A percentile compares a stretch with the other conserved stretches of the same genome.
phyloP scores from a whole-genome alignment of 371 early-diverging fungal genomes.

The Batrachochytrium dendrobatidis region DNA sequence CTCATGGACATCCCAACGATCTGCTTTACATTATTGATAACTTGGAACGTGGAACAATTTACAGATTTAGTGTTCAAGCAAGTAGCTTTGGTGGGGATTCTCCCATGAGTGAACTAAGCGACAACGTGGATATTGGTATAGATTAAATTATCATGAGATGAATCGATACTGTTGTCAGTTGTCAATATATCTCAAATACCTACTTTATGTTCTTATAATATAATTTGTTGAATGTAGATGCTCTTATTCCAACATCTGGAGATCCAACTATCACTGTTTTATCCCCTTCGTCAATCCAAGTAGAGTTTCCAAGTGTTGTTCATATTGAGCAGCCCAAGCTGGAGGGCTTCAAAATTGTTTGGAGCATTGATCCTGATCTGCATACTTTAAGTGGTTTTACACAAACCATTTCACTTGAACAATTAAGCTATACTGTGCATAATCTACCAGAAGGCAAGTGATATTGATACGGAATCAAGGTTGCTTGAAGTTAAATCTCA shows the following conservation, averaged over 20 bases:
- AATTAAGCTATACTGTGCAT: constrained; percentile 1
- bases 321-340: constrained; percentile 2
- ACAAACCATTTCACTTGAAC: background rate
- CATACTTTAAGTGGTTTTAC: constrained; percentile 3
- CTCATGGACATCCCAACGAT: constrained; percentile 2
- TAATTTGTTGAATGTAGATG: constrained; percentile 2
- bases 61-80: constrained; percentile 21
- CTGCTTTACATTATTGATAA: constrained; percentile 17
- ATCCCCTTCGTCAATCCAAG: background rate
- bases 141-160: background rate
- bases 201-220: background rate
- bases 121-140: constrained; percentile 26
- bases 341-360: constrained; percentile 6
- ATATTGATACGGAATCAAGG: constrained; percentile 2
- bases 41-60: constrained; percentile 19
- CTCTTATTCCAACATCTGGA: background rate
- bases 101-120: constrained; percentile 25
- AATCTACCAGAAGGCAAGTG: constrained; percentile 6
- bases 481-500: background rate
- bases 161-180: background rate
- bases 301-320: background rate
- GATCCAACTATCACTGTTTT: background rate
- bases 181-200: background rate
- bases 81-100: constrained; percentile 23
- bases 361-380: constrained; percentile 2